Base-by-base conservation (phyloP, 805 yeast genomes). In the Novakomyces olei region DNA sequence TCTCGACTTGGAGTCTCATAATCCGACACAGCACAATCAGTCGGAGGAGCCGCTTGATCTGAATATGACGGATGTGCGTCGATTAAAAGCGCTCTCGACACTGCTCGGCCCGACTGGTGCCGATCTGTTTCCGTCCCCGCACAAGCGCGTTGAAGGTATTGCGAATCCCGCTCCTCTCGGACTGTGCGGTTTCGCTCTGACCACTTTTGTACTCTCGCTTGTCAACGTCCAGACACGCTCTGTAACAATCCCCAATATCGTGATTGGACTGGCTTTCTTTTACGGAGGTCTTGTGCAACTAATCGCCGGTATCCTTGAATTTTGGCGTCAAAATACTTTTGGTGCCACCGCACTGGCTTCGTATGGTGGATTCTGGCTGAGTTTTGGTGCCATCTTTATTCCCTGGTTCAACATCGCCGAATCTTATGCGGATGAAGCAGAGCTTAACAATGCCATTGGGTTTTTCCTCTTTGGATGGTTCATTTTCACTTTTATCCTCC, bases 101-200 rank as follows among this genome's bases (percentile, higher is more conserved):
- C 15, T 34, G n/a, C 17, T 35, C 14, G 26, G 32, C 19, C 36
- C 33, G 7, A 34, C 36, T 83, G 83, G 51, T 83, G 88, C 69
- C 59, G 72, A 12, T 54, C 72, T 44, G 66, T 69, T 39, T 12
- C 79, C 88, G 16, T 85, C 79, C 59, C 30, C 58, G 35, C 50
- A 66, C 19, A 60, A 64, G n/a, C 63, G 85, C 10, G 47, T 55
- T 5, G 70, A 72, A 43, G 61, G 61, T 40, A 60, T 71, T 42
- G 78, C 67, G 29, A 70, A 69, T 45, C 75, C 78, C 9, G 72
- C 72, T 23, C 75, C 78, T 5, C 50, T 71, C 26, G 79, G 78
- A 6, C 47, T 72, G 31, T 53, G 61, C 26, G 76, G 66, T 0
- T 71, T 71, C 44, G 72, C 76, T 2, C 44, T 69, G 37, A 67